Percentiles rank a stretch among this genome's conserved stretches.
Conservation (phyloP, 2,329 filamentous ascomycete genomes). For the Furcasterigmium furcatum region DNA sequence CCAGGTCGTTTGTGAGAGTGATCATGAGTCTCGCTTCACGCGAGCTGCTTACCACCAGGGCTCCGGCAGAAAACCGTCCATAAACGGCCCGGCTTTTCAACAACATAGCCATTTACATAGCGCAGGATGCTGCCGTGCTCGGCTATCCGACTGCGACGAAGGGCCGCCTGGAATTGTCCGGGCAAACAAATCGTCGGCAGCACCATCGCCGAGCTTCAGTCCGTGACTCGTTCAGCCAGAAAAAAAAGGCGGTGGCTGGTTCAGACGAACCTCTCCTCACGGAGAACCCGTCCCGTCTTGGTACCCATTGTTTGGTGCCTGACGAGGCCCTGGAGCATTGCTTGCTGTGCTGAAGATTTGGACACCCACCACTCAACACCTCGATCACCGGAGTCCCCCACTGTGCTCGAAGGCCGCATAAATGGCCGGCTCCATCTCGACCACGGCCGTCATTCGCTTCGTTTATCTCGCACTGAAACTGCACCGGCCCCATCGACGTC, state of each 20-base stretch:
- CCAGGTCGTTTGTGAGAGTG: too few species aligned
- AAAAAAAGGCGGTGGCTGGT: conserved; percentile 4
- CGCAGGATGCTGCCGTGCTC: too few species aligned
- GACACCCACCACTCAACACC: conserved; percentile 9
- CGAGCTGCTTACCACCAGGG: too few species aligned
- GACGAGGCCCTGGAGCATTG: background rate
- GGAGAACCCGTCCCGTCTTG: background rate
- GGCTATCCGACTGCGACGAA: too few species aligned
- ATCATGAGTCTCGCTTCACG: too few species aligned
- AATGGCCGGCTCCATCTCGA: conserved; percentile 13
- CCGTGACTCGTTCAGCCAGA: background rate
- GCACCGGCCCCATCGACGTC: background rate
- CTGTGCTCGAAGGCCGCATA: conserved; percentile 21
- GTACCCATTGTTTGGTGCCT: background rate
- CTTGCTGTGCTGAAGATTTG: background rate
- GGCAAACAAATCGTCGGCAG: too few species aligned
- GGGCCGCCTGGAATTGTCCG: too few species aligned
- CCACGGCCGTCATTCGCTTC: background rate
- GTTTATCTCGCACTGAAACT: background rate
- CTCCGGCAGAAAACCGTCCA: too few species aligned
- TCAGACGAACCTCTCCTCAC: conserved; percentile 1
- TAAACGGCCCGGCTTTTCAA: too few species aligned
- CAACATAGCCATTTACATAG: too few species aligned
- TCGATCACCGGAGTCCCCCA: conserved; percentile 10
- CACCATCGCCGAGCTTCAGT: background rate